A percentile compares a stretch with the other conserved stretches of the same genome.
Evolutionary conservation across 2,329 filamentous ascomycete genomes (phyloP).

Genomic region (Aspergillus glaucus): DNA sequence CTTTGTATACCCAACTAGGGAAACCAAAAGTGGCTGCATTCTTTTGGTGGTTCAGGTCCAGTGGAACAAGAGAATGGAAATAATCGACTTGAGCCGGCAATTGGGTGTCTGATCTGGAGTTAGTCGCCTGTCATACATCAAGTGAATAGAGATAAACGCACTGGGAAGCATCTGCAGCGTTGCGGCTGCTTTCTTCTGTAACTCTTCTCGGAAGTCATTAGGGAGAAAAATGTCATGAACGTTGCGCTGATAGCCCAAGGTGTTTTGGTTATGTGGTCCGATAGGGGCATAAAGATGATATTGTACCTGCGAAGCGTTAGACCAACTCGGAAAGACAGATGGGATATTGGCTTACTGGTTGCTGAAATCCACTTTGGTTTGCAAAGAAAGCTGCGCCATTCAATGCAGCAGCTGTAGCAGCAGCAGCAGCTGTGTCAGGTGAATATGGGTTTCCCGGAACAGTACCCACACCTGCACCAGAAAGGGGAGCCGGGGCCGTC

Average conservation of each 20-base stretch:
- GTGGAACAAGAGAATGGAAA: constrained; percentile 84
- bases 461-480: constrained; percentile 37
- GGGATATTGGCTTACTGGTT: constrained; percentile 48
- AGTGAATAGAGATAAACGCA: constrained; percentile 30
- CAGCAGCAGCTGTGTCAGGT: constrained; percentile 52
- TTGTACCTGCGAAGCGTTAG: constrained; percentile 53
- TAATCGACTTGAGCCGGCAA: constrained; percentile 71
- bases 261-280: constrained; percentile 72
- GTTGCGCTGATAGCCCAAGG: constrained; percentile 77
- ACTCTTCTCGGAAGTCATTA: constrained; percentile 76
- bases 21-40: constrained; percentile 76
- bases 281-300: constrained; percentile 91
- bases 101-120: constrained; percentile 49
- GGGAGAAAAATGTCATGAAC: constrained; percentile 89
- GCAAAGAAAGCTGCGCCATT: constrained; percentile 61
- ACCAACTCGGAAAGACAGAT: constrained; percentile 1
- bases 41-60: constrained; percentile 76
- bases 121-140: constrained; percentile 4
- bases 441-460: constrained; percentile 69
- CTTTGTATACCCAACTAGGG: constrained; percentile 92
- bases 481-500: constrained; percentile 51
- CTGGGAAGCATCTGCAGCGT: constrained; percentile 77
- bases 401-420: constrained; percentile 37
- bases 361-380: constrained; percentile 52
- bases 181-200: constrained; percentile 83